Conservation (phyloP, 352 stramenopile genomes). For the Bremia lactucae region DNA sequence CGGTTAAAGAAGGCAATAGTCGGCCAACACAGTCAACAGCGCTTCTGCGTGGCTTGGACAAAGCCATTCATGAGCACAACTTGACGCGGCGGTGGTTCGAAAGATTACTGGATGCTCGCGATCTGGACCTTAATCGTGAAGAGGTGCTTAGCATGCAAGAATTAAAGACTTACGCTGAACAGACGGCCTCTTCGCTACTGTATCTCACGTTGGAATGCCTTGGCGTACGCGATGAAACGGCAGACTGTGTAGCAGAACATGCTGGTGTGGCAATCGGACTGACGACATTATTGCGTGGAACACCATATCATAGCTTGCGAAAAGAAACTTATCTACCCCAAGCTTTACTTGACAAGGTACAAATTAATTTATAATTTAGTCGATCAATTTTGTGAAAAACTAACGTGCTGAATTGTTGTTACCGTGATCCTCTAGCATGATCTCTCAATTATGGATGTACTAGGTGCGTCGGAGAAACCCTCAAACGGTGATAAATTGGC, state of each 20-base stretch:
- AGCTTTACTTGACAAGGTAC: conserved; percentile 68
- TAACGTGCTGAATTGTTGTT: conserved; percentile 17
- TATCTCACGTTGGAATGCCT: conserved; percentile 86
- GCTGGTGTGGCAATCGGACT: conserved; percentile 80
- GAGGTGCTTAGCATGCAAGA: conserved; percentile 58
- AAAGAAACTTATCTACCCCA: conserved; percentile 76
- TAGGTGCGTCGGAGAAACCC: conserved; percentile 45
- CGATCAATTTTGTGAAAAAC: conserved; percentile 13
- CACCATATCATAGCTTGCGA: conserved; percentile 47
- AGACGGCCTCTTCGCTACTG: conserved; percentile 82
- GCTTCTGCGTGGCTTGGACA: conserved; percentile 54
- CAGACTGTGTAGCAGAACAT: conserved; percentile 74
- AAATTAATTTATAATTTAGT: conserved; percentile 1
- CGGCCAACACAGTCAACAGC: conserved; percentile 32
- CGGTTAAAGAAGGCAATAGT: conserved; percentile 16
- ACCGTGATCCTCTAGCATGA: conserved; percentile 25
- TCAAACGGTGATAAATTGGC: conserved; percentile 54
- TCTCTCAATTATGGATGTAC: conserved; percentile 42
- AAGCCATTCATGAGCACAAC: conserved; percentile 54
- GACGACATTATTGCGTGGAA: conserved; percentile 71
- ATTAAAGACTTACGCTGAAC: conserved; percentile 80
- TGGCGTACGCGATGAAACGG: conserved; percentile 54
- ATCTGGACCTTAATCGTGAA: conserved; percentile 79
- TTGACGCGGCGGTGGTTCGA: conserved; percentile 88
- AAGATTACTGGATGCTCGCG: conserved; percentile 80